phyloP scores from a whole-genome alignment of 768 basidiomycete genomes.

The Phanerodontia chrysosporium region DNA sequence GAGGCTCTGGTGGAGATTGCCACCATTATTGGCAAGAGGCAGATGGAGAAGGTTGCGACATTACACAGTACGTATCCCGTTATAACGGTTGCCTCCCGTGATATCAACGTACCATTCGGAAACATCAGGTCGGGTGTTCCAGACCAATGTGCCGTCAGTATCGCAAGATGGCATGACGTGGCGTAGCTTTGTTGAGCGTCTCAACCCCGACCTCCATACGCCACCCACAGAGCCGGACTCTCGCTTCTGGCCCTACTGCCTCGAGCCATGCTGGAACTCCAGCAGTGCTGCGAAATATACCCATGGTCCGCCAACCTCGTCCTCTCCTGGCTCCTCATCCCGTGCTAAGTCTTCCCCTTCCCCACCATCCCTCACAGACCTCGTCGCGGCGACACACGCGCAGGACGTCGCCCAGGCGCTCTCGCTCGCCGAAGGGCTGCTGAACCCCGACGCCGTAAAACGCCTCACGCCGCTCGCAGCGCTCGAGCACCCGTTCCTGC shows the following conservation, averaged over 20 bases:
- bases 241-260: constrained; percentile 50
- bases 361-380: not conserved
- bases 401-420: constrained; percentile 63
- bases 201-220: constrained; percentile 67
- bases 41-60: constrained; percentile 82
- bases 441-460: constrained; percentile 74
- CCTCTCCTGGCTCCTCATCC: constrained; percentile 21
- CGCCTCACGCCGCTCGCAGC: constrained; percentile 75
- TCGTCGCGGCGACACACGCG: constrained; percentile 29
- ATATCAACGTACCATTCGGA: not conserved
- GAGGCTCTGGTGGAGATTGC: constrained; percentile 97
- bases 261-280: constrained; percentile 15
- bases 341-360: not conserved
- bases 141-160: constrained; percentile 85
- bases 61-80: constrained; percentile 64
- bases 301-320: constrained; percentile 19
- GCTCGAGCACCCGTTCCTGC: constrained; percentile 76
- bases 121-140: constrained; percentile 73
- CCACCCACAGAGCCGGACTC: constrained; percentile 44
- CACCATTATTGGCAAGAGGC: constrained; percentile 73
- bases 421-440: constrained; percentile 66
- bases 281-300: constrained; percentile 33
- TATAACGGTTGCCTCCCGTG: not conserved
- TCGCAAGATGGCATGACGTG: constrained; percentile 64
- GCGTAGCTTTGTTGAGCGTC: constrained; percentile 66